phyloP scores from a whole-genome alignment of 2,329 filamentous ascomycete species.

The Aspergillus fischeri region DNA sequence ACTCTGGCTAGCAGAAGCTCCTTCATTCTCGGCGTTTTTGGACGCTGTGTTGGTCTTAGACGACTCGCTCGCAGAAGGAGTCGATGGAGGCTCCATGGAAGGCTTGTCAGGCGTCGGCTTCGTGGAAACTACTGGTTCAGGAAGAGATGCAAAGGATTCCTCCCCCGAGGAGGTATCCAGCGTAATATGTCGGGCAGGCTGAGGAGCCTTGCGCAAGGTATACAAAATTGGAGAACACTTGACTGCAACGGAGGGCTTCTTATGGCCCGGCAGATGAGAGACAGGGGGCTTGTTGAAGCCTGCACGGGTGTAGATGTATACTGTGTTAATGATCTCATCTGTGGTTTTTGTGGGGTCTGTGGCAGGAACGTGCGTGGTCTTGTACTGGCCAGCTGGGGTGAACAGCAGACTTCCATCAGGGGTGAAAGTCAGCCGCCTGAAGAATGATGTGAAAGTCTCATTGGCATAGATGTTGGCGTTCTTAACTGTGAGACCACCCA shows the following conservation, averaged over 20 bases:
- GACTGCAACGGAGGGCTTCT: conserved; percentile 95
- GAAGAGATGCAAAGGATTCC: conserved; percentile 75
- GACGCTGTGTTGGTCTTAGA: conserved; percentile 53
- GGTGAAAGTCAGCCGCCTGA: conserved; percentile 86
- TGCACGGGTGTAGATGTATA: conserved; percentile 95
- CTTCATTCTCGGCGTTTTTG: conserved; percentile 48
- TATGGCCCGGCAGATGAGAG: conserved; percentile 91
- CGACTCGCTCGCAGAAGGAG: conserved; percentile 44
- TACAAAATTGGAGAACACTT: conserved; percentile 91
- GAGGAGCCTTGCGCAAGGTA: conserved; percentile 64
- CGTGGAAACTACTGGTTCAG: conserved; percentile 69
- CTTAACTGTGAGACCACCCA: conserved; percentile 62
- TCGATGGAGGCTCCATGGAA: conserved; percentile 74
- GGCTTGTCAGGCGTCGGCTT: conserved; percentile 40
- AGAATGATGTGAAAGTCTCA: conserved; percentile 95
- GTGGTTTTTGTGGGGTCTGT: conserved; percentile 66
- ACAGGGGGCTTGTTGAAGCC: conserved; percentile 96
- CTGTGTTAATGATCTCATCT: conserved; percentile 91
- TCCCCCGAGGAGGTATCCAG: conserved; percentile 89
- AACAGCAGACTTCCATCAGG: conserved; percentile 91
- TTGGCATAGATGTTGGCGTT: conserved; percentile 93
- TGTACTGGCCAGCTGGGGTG: conserved; percentile 93
- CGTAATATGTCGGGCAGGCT: conserved; percentile 79
- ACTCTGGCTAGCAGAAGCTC: conserved; percentile 50
- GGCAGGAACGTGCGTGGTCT: conserved; percentile 66